Conservation (phyloP, 192 early-diverging fungal species). For the Linnemannia schmuckeri region DNA sequence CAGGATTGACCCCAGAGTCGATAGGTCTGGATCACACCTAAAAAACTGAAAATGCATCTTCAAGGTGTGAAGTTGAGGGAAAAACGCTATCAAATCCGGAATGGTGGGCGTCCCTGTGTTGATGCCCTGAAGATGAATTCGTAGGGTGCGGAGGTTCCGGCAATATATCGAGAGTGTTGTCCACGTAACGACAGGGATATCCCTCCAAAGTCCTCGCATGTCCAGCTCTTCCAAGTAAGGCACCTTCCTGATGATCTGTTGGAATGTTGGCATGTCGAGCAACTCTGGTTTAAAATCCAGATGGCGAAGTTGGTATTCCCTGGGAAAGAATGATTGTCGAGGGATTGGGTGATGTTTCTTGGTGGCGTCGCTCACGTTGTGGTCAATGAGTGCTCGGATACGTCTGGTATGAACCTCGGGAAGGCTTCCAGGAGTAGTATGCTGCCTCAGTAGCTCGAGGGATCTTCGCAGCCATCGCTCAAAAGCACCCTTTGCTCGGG, state of each 20-base stretch:
- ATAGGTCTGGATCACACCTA: conserved; percentile 19
- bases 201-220: conserved; percentile 21
- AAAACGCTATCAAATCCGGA: conserved; percentile 5
- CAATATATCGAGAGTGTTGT: conserved; percentile 1
- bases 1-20: background rate
- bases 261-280: background rate
- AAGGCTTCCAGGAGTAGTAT: background rate
- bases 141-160: background rate
- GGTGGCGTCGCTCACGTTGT: background rate
- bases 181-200: conserved; percentile 17
- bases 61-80: conserved; percentile 9
- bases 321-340: background rate
- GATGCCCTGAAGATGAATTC: conserved; percentile 8
- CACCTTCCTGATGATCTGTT: background rate
- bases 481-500: background rate
- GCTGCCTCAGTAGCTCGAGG: background rate
- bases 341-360: background rate
- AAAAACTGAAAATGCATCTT: conserved; percentile 9
- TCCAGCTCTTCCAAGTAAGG: conserved; percentile 23
- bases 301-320: background rate
- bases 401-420: background rate
- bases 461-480: conserved; percentile 9
- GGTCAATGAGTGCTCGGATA: background rate
- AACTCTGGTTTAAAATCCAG: background rate
- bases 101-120: background rate